Conservation (phyloP, 768 basidiomycete genomes). For the Cystofilobasidium bisporidii region DNA sequence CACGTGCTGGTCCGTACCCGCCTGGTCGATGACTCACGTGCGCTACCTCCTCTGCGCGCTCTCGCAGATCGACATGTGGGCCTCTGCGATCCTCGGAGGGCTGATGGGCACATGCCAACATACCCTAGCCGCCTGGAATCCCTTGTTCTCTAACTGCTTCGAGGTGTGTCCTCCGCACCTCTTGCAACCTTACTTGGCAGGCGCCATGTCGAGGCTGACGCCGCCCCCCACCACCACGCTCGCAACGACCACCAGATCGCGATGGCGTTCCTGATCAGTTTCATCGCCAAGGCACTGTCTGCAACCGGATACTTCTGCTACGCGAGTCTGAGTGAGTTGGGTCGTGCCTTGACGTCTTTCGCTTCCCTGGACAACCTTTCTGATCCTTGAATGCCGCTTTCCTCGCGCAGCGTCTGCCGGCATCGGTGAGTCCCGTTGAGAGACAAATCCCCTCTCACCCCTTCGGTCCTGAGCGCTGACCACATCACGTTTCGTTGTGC, state of each 20-base stretch:
- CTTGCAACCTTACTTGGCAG: background rate
- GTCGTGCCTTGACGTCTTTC: too few species aligned
- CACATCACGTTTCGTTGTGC: background rate
- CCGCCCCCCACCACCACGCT: too few species aligned
- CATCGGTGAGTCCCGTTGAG: conserved; percentile 5
- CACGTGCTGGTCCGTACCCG: background rate
- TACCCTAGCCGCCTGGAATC: conserved; percentile 22
- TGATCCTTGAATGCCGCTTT: background rate
- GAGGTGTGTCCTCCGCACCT: conserved; percentile 9
- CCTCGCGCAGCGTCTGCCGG: conserved; percentile 17
- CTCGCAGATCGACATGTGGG: conserved; percentile 23
- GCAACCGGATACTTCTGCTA: conserved; percentile 26
- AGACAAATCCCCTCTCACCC: too few species aligned
- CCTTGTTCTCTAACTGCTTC: conserved; percentile 24
- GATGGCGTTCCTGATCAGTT: conserved; percentile 26
- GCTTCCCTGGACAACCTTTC: background rate
- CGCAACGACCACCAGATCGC: conserved; percentile 27
- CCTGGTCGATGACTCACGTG: background rate
- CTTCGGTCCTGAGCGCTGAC: too few species aligned
- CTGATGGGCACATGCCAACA: conserved; percentile 27
- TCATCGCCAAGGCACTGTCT: conserved; percentile 22
- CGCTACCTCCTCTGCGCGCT: background rate
- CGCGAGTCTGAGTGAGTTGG: conserved; percentile 7
- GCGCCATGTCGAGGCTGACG: too few species aligned
- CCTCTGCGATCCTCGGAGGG: conserved; percentile 15